Evolutionary conservation across 140 eudicot genomes (phyloP).

Genomic region (Stevia rebaudiana): DNA sequence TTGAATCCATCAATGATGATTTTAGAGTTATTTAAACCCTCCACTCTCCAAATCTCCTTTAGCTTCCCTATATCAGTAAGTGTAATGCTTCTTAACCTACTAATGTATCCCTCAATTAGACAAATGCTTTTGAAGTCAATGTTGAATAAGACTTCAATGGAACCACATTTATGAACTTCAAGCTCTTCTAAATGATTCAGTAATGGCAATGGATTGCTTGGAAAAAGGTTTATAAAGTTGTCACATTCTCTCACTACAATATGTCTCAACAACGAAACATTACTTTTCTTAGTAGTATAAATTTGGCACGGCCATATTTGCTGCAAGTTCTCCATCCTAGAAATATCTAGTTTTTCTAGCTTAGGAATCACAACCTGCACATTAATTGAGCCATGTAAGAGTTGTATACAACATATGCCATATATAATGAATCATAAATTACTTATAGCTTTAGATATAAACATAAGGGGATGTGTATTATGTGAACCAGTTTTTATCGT

Average conservation of each 20-base stretch:
- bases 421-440: background rate
- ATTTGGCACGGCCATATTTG: background rate
- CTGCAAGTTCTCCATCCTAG: background rate
- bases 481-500: no score
- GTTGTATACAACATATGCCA: background rate
- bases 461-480: background rate
- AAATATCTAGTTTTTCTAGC: background rate
- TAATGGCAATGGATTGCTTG: slow-evolving; percentile 13
- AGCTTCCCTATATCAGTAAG: background rate
- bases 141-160: slow-evolving; percentile 17
- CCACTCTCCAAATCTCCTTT: slow-evolving; percentile 16
- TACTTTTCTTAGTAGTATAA: background rate
- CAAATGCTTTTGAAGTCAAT: background rate
- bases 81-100: background rate
- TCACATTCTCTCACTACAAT: background rate
- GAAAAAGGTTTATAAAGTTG: background rate
- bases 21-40: slow-evolving; percentile 6
- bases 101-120: slow-evolving; percentile 12
- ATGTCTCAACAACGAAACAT: background rate
- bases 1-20: slow-evolving; percentile 1
- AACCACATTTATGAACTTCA: background rate
- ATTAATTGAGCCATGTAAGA: background rate
- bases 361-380: slow-evolving; percentile 1
- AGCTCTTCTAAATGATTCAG: slow-evolving; percentile 5
- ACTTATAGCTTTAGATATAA: no score